A percentile compares a stretch with the other conserved stretches of the same genome.
phyloP scores from a whole-genome alignment of 495 filamentous ascomycete species.

The Sporormia fimetaria region DNA sequence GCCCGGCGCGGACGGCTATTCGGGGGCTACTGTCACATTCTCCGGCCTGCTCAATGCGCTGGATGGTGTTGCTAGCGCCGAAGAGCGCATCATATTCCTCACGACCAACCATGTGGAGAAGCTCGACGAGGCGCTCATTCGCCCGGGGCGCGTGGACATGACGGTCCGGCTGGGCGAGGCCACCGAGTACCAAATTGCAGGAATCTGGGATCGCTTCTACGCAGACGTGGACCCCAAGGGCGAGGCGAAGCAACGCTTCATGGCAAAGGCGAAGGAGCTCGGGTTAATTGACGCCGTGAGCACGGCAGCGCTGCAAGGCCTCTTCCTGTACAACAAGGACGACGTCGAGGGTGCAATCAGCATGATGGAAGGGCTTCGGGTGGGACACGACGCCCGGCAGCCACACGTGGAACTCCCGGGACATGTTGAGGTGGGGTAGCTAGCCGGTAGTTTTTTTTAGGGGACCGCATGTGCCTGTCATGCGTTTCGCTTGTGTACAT shows the following conservation, averaged over 20 bases:
- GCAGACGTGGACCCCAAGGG: slow-evolving; percentile 61
- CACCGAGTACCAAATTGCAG: slow-evolving; percentile 66
- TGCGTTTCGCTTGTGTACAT: too few species aligned
- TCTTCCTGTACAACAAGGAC: slow-evolving; percentile 90
- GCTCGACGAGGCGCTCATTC: slow-evolving; percentile 76
- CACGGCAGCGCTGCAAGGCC: slow-evolving; percentile 79
- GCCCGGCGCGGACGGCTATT: slow-evolving; percentile 72
- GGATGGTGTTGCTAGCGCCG: slow-evolving; percentile 89
- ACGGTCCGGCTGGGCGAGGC: slow-evolving; percentile 81
- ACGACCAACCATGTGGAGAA: slow-evolving; percentile 91
- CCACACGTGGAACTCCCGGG: slow-evolving; percentile 11
- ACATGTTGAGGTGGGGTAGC: slow-evolving; percentile 7
- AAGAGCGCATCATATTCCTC: slow-evolving; percentile 85
- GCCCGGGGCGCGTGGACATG: slow-evolving; percentile 90
- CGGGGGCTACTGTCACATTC: slow-evolving; percentile 85
- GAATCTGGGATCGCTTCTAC: slow-evolving; percentile 94
- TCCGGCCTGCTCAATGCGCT: slow-evolving; percentile 88
- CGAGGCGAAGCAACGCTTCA: slow-evolving; percentile 39
- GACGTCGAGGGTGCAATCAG: slow-evolving; percentile 76
- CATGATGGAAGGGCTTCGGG: slow-evolving; percentile 54
- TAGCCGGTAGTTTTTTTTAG: neutral
- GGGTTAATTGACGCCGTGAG: slow-evolving; percentile 54
- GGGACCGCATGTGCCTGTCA: too few species aligned
- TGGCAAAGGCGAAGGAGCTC: slow-evolving; percentile 40
- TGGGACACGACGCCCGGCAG: neutral